Conservation (phyloP, 331 rosid species). For the Rosa hybrid region DNA sequence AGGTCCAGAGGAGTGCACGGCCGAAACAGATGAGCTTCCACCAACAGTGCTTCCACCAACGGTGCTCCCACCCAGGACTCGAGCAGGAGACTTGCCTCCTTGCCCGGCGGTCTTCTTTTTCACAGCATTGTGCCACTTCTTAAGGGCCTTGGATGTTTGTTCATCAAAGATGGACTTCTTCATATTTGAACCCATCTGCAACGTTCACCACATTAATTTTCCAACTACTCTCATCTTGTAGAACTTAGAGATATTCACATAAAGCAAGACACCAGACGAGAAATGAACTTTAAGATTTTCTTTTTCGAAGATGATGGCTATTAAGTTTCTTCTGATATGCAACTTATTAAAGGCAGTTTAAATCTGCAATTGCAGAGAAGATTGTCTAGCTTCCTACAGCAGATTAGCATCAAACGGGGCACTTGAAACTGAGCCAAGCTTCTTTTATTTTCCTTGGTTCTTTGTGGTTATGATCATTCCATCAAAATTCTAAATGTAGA, state of each 20-base stretch:
- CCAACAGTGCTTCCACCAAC: conserved; percentile 17
- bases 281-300: neutral
- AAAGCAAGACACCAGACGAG: neutral
- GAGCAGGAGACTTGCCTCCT: conserved; percentile 39
- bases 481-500: neutral
- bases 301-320: neutral
- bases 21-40: conserved; percentile 48
- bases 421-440: neutral
- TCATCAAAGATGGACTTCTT: conserved; percentile 80
- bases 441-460: neutral
- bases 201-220: neutral
- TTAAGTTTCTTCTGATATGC: neutral
- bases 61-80: conserved; percentile 16
- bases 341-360: neutral
- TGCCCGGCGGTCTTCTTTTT: conserved; percentile 55
- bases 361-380: no score
- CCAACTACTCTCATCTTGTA: neutral
- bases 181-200: conserved; percentile 90
- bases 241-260: neutral
- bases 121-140: conserved; percentile 71
- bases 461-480: neutral
- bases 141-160: conserved; percentile 79
- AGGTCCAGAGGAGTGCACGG: conserved; percentile 40
- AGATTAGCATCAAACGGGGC: neutral
- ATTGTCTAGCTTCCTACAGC: no score